Evolutionary conservation across 2,329 filamentous ascomycete genomes (phyloP), one percentile per base, ranked within the genome.

Genomic region (Zymoseptoria passerinii): DNA sequence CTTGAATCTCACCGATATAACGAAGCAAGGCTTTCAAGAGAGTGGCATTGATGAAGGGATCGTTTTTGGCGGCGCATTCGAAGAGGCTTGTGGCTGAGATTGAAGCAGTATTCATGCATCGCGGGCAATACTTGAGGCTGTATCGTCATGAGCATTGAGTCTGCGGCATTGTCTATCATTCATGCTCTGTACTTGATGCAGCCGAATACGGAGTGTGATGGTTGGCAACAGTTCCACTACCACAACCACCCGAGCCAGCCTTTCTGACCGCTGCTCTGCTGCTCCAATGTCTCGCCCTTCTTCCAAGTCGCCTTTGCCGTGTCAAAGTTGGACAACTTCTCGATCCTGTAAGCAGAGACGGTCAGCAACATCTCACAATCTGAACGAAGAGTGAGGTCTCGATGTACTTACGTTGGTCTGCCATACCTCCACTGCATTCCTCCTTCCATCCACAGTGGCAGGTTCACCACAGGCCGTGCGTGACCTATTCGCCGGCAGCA

Each of bases 41-140:
- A 63, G 71, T 8, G 75, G 72, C 23, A 78, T 83, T 58, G 68
- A 81, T 64, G 81, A 83, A 68, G 80, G 80, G 1, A 65, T 83
- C 48, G 73, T 81, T 35, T 83, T 75, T 63, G 77, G 76, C 1
- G 79, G 80, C 4, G 76, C 83, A 53, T 83, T 83, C 66, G 68
- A 78, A 57, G 81, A 83, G 70, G 75, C n/a, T 10, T 50, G 23
- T 50, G 23, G 23, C 10, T 27, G 48, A 50, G 16, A n/a, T 50
- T 18, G 35, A 16, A 40, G 35, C 35, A 40, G 35, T 40, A 16
- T 10, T 16, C 35, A 40, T 16, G 35, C 3, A 40, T 3, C 1
- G 29, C 29, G 29, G 13, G 8, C 10, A 16, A 4, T 3, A 40
- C 5, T 40, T 16, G 10, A 16, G 16, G 1, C 10, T 4, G 16